Evolutionary conservation across 2,329 filamentous ascomycete species (phyloP).

Genomic region (Penicillium sp.): DNA sequence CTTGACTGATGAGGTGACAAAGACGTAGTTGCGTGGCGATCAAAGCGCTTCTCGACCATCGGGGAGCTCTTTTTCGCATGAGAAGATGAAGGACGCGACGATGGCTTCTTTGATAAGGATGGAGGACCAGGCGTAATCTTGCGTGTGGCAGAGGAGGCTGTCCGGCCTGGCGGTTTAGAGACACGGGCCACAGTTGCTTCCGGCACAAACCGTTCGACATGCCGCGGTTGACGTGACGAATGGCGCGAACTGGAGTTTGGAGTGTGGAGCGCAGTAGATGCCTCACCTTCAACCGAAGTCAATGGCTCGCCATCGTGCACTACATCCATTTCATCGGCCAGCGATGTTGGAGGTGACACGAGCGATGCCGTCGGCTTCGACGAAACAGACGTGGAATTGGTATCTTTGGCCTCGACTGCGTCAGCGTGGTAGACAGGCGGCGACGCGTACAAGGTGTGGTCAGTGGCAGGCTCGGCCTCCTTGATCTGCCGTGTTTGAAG

Average conservation of each 20-base stretch:
- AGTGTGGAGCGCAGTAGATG: conserved; percentile 31
- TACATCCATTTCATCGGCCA: conserved; percentile 42
- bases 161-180: conserved; percentile 24
- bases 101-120: conserved; percentile 31
- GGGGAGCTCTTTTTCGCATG: conserved; percentile 41
- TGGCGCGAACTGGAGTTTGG: conserved; percentile 44
- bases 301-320: conserved; percentile 31
- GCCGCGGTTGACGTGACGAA: conserved; percentile 45
- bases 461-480: conserved; percentile 18
- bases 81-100: conserved; percentile 39
- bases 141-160: conserved; percentile 20
- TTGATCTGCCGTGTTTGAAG: conserved; percentile 15
- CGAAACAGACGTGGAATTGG: conserved; percentile 26
- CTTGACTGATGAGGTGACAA: conserved; percentile 31
- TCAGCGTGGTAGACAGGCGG: conserved; percentile 39
- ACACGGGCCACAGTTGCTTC: conserved; percentile 30
- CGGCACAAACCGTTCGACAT: conserved; percentile 40
- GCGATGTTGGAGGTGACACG: conserved; percentile 47
- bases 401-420: conserved; percentile 30
- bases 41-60: conserved; percentile 39
- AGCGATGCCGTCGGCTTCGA: conserved; percentile 38
- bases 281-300: conserved; percentile 32
- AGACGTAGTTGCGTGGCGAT: conserved; percentile 24
- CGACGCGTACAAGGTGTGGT: conserved; percentile 36
- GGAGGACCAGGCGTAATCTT: conserved; percentile 31